Base-by-base conservation (phyloP, 2,329 filamentous ascomycete genomes). In the Colletotrichum acutatum region DNA sequence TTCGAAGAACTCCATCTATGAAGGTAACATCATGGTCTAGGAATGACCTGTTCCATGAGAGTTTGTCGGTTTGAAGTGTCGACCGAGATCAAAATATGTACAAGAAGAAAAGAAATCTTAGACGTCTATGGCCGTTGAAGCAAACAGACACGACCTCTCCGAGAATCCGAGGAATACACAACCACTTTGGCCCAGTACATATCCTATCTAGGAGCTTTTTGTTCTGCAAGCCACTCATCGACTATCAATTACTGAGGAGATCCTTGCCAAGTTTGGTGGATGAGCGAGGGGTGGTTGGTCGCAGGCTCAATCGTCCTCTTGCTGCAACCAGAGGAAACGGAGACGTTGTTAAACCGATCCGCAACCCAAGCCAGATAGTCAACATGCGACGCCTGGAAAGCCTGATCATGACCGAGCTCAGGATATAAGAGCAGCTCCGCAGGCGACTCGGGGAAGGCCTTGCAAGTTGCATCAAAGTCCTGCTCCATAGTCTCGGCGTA, bases 321-420 rank as follows among this genome's bases (percentile, higher is more conserved):
- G 19, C 16, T 66, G 24, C 68, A 61, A 1, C 68, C 56, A 37
- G 28, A 22, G 26, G 52, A 34, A 16, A 66, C 53, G 53, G 53
- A 56, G 5, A 66, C 32, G 37, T 60, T 60, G 16, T 66, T 26
- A 30, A 71, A 71, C 22, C 68, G 68, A n/a, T 71, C 68, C 46
- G 63, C 62, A 61, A 67, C 46, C 63, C 68, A 71, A 1, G 62
- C 26, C n/a, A 71, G 37, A 46, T 67, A 67, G 34, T 71, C 63
- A 11, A 42, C 68, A 57, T 71, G 68, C 6, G 62, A 34, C 26
- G 68, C 63, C 28, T 71, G 57, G 19, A 66, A 37, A 1, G 49
- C 68, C 8, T 54, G 53, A 28, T 71, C 68, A 22, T 67, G 68
- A 42, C 61, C 53, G 3, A 71, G 37, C 12, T 66, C 61, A 3